Percentiles rank a stretch among this genome's conserved stretches.
These are phyloP conservation scores for Amyloporia xantha DNA, from an alignment of 768 basidiomycete genomes.

Conservation along the genomic window DNA sequence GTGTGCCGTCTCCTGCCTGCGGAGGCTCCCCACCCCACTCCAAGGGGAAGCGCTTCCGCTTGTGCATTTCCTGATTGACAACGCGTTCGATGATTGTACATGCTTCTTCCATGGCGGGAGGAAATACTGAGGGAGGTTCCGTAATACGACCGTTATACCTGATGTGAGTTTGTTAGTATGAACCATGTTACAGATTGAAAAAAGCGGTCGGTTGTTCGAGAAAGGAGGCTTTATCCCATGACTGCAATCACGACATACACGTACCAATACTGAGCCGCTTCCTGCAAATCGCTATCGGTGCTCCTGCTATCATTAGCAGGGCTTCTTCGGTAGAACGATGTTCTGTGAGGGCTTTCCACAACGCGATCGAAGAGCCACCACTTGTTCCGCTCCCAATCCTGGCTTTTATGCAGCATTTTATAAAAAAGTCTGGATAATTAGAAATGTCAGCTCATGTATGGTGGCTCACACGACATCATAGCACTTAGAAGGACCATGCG, in stretches of 20 bases:
- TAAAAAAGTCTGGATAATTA: conserved; percentile 49
- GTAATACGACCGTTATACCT: conserved; percentile 79
- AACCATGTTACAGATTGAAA: not conserved
- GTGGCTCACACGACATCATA: no score
- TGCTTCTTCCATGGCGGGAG: conserved; percentile 70
- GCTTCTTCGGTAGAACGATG: conserved; percentile 63
- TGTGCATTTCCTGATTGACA: conserved; percentile 65
- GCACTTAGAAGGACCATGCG: no score
- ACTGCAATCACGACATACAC: conserved; percentile 7
- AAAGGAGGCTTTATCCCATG: not conserved
- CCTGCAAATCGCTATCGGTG: conserved; percentile 49
- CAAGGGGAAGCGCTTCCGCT: conserved; percentile 50
- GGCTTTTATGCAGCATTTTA: conserved; percentile 56
- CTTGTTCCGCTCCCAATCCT: conserved; percentile 61
- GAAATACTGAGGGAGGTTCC: conserved; percentile 50
- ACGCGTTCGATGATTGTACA: conserved; percentile 61
- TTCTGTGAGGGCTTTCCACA: conserved; percentile 81
- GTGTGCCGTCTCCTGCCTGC: conserved; percentile 9
- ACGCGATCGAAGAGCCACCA: conserved; percentile 83
- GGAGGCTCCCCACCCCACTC: conserved; percentile 51
- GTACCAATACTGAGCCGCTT: conserved; percentile 73
- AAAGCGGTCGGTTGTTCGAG: no score
- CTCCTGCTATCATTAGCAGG: not conserved
- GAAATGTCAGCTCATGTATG: no score
- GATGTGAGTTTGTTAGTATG: not conserved